These are phyloP conservation scores for Ascocoryne sarcoides DNA, from an alignment of 2,329 filamentous ascomycete genomes.

Conservation along the genomic window DNA sequence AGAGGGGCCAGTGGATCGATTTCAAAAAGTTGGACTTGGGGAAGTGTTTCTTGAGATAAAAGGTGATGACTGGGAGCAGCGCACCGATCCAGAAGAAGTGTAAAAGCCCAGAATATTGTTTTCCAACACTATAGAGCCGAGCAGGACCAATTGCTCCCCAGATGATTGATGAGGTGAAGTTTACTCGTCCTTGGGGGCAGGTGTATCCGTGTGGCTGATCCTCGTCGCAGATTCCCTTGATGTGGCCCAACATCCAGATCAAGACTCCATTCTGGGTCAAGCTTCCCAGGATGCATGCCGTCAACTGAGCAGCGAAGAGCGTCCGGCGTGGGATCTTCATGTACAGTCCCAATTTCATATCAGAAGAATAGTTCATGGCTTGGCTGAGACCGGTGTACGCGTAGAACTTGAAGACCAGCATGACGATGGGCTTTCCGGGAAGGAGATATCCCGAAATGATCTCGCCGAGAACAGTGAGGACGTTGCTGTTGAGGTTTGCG, in stretches of 20 bases:
- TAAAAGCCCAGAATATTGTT: slow-evolving; percentile 55
- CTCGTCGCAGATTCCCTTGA: slow-evolving; percentile 52
- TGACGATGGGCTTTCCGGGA: slow-evolving; percentile 55
- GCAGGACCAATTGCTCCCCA: slow-evolving; percentile 66
- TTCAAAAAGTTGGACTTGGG: slow-evolving; percentile 50
- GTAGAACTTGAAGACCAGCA: slow-evolving; percentile 75
- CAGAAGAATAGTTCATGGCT: slow-evolving; percentile 38
- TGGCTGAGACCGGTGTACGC: slow-evolving; percentile 41
- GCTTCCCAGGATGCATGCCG: slow-evolving; percentile 57
- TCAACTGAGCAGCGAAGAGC: slow-evolving; percentile 56
- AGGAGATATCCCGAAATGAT: slow-evolving; percentile 42
- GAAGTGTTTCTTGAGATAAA: slow-evolving; percentile 42
- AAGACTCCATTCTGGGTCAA: slow-evolving; percentile 58
- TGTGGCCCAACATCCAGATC: slow-evolving; percentile 51
- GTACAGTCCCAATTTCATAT: slow-evolving; percentile 44
- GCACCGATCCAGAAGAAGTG: slow-evolving; percentile 67
- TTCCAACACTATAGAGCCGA: slow-evolving; percentile 57
- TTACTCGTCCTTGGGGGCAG: slow-evolving; percentile 41
- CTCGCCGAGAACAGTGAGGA: slow-evolving; percentile 40
- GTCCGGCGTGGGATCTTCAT: slow-evolving; percentile 54
- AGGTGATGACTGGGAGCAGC: slow-evolving; percentile 51
- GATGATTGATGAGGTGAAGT: slow-evolving; percentile 61
- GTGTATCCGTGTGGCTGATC: slow-evolving; percentile 44
- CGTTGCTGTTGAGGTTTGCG: slow-evolving; percentile 39
- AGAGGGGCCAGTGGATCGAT: slow-evolving; percentile 44